Evolutionary conservation across 192 early-diverging fungal genomes (phyloP).

Genomic region (Funneliformis mosseae): DNA sequence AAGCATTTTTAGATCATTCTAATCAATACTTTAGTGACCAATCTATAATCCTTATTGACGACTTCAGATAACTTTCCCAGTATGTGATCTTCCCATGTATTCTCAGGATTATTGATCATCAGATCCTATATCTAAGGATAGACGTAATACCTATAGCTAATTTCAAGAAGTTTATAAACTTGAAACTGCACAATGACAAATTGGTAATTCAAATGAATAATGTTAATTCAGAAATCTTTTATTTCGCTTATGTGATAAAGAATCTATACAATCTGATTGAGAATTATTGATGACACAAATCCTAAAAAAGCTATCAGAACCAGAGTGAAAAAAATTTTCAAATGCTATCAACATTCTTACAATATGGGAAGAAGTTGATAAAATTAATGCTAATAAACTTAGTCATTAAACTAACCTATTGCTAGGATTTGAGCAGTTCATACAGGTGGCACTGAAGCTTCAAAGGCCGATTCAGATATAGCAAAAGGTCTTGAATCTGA

Average conservation of each 20-base stretch:
- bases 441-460: conserved; percentile 1
- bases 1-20: neutral
- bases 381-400: no score
- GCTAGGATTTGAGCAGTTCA: neutral
- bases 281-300: neutral
- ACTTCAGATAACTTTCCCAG: neutral
- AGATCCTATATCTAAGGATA: neutral
- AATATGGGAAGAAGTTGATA: no score
- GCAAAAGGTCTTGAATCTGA: no score
- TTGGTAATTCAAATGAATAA: no score
- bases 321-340: no score
- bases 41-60: neutral
- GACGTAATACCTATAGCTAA: neutral
- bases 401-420: neutral
- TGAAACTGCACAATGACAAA: neutral
- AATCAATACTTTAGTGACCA: no score
- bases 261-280: no score
- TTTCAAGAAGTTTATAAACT: neutral
- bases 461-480: neutral
- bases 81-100: no score
- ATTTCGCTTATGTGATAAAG: neutral
- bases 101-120: no score
- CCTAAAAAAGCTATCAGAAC: no score
- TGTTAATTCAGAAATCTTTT: neutral
- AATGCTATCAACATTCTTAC: no score